A percentile compares a stretch with the other conserved stretches of the same genome.
phyloP scores from a whole-genome alignment of 2,329 filamentous ascomycete genomes.

The Botrytis elliptica region DNA sequence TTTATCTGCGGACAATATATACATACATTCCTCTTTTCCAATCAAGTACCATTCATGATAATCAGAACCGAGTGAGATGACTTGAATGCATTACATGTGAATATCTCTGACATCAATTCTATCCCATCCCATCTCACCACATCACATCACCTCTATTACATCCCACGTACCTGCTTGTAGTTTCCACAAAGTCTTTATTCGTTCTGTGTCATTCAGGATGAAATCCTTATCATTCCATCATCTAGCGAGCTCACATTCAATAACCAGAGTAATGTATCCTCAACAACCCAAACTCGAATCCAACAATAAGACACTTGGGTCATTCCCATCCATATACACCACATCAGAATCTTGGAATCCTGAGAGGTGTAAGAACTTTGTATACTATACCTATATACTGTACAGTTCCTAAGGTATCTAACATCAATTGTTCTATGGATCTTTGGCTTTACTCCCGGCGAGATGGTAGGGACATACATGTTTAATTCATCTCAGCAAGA shows the following conservation, averaged over 20 bases:
- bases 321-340: not conserved
- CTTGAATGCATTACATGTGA: not conserved
- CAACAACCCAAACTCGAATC: not conserved
- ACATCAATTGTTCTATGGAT: not conserved
- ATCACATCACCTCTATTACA: not conserved
- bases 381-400: not conserved
- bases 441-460: not conserved
- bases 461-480: not conserved
- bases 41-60: not conserved
- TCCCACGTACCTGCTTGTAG: too few relatives aligned
- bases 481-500: not conserved
- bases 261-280: not conserved
- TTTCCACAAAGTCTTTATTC: not conserved
- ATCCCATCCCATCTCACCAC: not conserved
- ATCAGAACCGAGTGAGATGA: not conserved
- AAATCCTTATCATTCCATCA: not conserved
- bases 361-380: fast-evolving
- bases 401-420: not conserved
- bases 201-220: not conserved
- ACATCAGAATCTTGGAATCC: too few relatives aligned
- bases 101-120: too few relatives aligned
- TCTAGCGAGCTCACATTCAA: not conserved
- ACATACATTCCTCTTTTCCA: not conserved
- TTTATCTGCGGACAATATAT: not conserved
- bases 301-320: not conserved